A percentile compares a stretch with the other conserved stretches of the same genome.
phyloP scores from a whole-genome alignment of 148 eudicot genomes.

The Camellia granthamiana region DNA sequence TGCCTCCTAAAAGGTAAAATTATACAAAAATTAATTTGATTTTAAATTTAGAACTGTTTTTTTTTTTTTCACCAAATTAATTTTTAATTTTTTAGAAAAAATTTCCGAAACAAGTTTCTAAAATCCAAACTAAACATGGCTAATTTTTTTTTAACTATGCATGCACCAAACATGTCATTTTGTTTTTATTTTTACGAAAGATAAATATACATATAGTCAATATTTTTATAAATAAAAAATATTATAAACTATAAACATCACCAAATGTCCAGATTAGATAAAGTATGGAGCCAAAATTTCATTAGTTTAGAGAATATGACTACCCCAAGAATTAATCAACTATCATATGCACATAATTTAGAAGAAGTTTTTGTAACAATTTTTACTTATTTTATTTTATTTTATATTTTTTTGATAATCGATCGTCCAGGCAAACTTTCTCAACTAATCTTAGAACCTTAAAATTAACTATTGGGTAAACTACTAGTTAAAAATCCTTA shows the following conservation, averaged over 20 bases:
- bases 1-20: no score
- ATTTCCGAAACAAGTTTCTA: background rate
- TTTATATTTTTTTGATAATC: no score
- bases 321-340: background rate
- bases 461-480: background rate
- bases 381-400: no score
- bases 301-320: no score
- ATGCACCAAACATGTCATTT: background rate
- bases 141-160: background rate
- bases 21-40: no score
- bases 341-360: background rate
- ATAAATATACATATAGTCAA: background rate
- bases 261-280: background rate
- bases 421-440: background rate
- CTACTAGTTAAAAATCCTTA: background rate
- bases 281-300: no score
- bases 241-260: no score
- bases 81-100: no score
- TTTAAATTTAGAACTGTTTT: no score
- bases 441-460: no score
- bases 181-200: background rate
- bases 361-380: background rate
- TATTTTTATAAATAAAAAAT: no score
- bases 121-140: background rate
- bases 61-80: no score